These are phyloP conservation scores for Wallacemonas collosoma DNA, from an alignment of 208 protist species.

Conservation along the genomic window DNA sequence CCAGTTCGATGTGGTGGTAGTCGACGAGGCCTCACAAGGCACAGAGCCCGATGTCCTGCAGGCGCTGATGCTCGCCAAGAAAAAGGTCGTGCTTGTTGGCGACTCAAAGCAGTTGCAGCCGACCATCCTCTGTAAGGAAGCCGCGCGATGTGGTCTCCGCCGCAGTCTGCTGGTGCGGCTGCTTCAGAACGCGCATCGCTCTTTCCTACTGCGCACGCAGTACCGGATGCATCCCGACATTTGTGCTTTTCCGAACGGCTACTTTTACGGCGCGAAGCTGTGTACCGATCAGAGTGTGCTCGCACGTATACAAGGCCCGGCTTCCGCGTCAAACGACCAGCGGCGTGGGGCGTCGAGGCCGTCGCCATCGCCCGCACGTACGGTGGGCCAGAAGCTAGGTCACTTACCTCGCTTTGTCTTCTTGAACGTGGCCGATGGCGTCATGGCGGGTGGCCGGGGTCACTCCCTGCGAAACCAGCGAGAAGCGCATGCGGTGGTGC, in stretches of 20 bases:
- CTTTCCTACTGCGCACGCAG: conserved; percentile 79
- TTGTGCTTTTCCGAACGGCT: conserved; percentile 77
- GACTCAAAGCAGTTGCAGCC: conserved; percentile 92
- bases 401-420: conserved; percentile 65
- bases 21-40: conserved; percentile 93
- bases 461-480: conserved; percentile 43
- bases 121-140: conserved; percentile 70
- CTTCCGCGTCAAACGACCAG: neutral
- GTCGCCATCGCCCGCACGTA: neutral
- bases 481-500: conserved; percentile 67
- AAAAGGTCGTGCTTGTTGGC: conserved; percentile 79
- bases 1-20: conserved; percentile 81
- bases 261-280: conserved; percentile 79
- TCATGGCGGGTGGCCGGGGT: conserved; percentile 51
- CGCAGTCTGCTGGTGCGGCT: conserved; percentile 81
- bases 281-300: conserved; percentile 47
- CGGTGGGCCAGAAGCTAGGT: conserved; percentile 21
- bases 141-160: conserved; percentile 55
- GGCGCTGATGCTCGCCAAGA: conserved; percentile 58
- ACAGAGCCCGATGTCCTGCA: conserved; percentile 87
- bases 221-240: conserved; percentile 93
- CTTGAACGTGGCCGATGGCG: conserved; percentile 51
- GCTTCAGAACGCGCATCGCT: conserved; percentile 52
- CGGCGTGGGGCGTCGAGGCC: neutral
- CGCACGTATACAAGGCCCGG: conserved; percentile 7